Percentiles rank a stretch among this genome's conserved stretches.
Evolutionary conservation across 2,329 filamentous ascomycete species (phyloP).

Genomic region (Trichophyton mentagrophytes): DNA sequence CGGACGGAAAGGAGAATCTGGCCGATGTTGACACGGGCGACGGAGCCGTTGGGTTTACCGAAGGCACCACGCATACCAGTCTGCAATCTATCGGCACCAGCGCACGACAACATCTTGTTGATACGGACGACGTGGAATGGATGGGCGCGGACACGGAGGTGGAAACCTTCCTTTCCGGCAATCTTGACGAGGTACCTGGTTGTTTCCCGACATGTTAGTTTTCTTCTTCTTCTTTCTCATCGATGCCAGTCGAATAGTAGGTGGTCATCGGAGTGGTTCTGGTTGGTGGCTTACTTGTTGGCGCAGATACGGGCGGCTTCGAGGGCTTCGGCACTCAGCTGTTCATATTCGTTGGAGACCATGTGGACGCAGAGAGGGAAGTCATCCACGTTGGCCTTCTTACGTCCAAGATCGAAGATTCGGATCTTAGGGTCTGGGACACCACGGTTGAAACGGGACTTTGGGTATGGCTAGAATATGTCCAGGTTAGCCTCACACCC

Average conservation of each 20-base stretch:
- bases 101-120: slow-evolving; percentile 99
- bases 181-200: slow-evolving; percentile 54
- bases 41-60: slow-evolving; percentile 97
- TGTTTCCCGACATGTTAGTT: not conserved
- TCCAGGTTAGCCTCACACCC: not conserved
- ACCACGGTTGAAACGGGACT: slow-evolving; percentile 99
- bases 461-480: slow-evolving; percentile 72
- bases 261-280: not conserved
- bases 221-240: not conserved
- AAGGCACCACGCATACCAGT: slow-evolving; percentile 99
- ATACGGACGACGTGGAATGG: slow-evolving; percentile 99
- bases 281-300: slow-evolving; percentile 64
- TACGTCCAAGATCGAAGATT: slow-evolving; percentile 98
- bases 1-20: slow-evolving; percentile 97
- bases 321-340: slow-evolving; percentile 98
- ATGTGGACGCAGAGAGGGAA: slow-evolving; percentile 99
- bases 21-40: slow-evolving; percentile 99
- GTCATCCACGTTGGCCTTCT: slow-evolving; percentile 97
- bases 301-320: slow-evolving; percentile 99
- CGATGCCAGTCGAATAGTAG: not conserved
- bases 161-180: slow-evolving; percentile 59
- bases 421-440: slow-evolving; percentile 69
- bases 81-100: slow-evolving; percentile 99
- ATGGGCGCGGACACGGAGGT: slow-evolving; percentile 70
- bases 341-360: slow-evolving; percentile 99